These are phyloP conservation scores for Plasmopara halstedii DNA, from an alignment of 352 stramenopile genomes.

Conservation along the genomic window DNA sequence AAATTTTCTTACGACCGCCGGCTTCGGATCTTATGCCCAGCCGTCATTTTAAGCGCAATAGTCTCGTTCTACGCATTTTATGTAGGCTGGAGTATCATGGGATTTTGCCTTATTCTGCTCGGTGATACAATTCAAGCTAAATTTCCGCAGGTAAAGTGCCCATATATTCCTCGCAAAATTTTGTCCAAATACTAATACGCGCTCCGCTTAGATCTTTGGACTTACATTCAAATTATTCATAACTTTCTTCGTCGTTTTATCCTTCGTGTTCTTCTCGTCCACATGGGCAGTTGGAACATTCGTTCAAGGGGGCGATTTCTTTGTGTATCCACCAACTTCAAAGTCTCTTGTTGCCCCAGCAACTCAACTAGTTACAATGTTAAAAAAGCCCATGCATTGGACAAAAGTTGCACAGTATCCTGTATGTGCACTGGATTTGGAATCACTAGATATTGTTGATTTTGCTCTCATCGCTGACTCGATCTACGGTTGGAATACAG, in stretches of 20 bases:
- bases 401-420: constrained; percentile 66
- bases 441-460: constrained; percentile 64
- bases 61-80: constrained; percentile 79
- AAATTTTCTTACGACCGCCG: constrained; percentile 68
- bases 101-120: constrained; percentile 68
- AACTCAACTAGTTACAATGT: constrained; percentile 13
- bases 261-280: constrained; percentile 84
- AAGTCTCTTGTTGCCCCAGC: constrained; percentile 10
- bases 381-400: constrained; percentile 13
- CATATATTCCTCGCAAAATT: background rate
- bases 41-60: constrained; percentile 71
- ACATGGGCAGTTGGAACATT: constrained; percentile 84
- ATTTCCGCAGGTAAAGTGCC: constrained; percentile 50
- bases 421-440: constrained; percentile 64
- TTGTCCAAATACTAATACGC: constrained; percentile 4
- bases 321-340: constrained; percentile 49
- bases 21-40: constrained; percentile 52
- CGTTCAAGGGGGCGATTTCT: constrained; percentile 76
- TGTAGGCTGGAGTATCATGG: constrained; percentile 77
- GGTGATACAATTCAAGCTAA: constrained; percentile 73
- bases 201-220: constrained; percentile 56
- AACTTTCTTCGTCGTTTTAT: constrained; percentile 74
- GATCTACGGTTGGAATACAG: constrained; percentile 74
- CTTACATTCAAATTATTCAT: constrained; percentile 82
- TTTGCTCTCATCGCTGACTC: constrained; percentile 81